A percentile compares a stretch with the other conserved stretches of the same genome.
Evolutionary conservation across 2,329 filamentous ascomycete species (phyloP).

Genomic region (Stachybotrys chartarum): DNA sequence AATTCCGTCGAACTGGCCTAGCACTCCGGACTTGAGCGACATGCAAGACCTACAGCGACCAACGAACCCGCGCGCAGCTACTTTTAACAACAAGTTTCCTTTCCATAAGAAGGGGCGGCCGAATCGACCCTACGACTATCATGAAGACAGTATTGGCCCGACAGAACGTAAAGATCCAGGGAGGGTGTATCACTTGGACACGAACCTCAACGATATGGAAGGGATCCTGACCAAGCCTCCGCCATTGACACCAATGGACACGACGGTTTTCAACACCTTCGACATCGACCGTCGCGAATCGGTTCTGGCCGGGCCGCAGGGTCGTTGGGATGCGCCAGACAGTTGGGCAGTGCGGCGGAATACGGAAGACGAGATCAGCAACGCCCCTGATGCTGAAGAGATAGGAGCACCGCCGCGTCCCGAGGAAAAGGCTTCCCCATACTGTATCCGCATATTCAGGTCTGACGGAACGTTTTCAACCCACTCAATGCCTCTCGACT

Average conservation of each 20-base stretch:
- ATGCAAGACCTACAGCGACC: conserved; percentile 18
- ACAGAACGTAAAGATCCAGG: conserved; percentile 53
- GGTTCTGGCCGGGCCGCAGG: conserved; percentile 31
- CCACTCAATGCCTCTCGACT: conserved; percentile 74
- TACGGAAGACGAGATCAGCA: conserved; percentile 56
- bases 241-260: conserved; percentile 64
- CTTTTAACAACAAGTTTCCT: conserved; percentile 56
- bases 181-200: conserved; percentile 72
- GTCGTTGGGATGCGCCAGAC: conserved; percentile 87
- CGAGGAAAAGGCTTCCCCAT: conserved; percentile 69
- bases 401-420: conserved; percentile 57
- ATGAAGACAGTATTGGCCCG: conserved; percentile 52
- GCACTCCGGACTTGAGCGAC: conserved; percentile 19
- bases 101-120: conserved; percentile 51
- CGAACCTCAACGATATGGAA: conserved; percentile 83
- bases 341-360: conserved; percentile 87
- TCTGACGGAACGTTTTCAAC: conserved; percentile 93
- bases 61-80: conserved; percentile 31
- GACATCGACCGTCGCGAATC: conserved; percentile 35
- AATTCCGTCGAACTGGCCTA: conserved; percentile 21
- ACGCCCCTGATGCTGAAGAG: conserved; percentile 58
- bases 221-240: conserved; percentile 72
- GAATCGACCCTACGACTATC: conserved; percentile 40
- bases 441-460: conserved; percentile 93
- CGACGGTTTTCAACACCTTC: conserved; percentile 37